Evolutionary conservation across 257 asterid genomes (phyloP), one percentile per base, ranked within the genome.

Genomic region (Verbascum thapsus): DNA sequence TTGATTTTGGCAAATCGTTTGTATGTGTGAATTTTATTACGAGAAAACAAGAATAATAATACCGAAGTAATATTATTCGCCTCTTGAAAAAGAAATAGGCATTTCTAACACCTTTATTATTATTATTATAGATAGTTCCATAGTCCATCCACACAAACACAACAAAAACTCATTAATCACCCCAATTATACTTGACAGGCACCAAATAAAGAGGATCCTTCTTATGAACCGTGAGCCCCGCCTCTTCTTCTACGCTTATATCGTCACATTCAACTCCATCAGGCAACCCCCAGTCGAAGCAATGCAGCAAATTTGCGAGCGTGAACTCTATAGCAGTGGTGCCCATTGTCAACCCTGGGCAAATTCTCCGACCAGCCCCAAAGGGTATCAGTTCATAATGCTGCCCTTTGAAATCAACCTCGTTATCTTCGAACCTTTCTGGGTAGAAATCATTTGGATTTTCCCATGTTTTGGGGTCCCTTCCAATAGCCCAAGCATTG

Each of bases 261-360:
- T 30, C 60, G 13, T n/a, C 60, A 5, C 4, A 10, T 7, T 53
- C 11, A 7, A 53, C 7, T 22, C 43, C 43, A 3, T 15, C 22
- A 4, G 64, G 64, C 48, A 58, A 19, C n/a, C 18, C 17, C 64
- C 64, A 58, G 18, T 58, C 49, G 34, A 58, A 58, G 50, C 48
- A 58, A 39, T 18, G 49, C 35, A 58, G 12, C 34, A 39, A n/a
- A 20, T 58, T 58, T 6, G 64, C 64, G 0, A 58, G 4, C 5
- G 51, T 41, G 35, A 58, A 41, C 50, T 58, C 64, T 12, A 58
- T 15, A 16, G 49, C 10, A 10, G 50, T 38, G 3, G 35, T 4
- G 23, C 50, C 64, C 19, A 58, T 38, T 3, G 12, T 17, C 34
- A 58, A 6, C 17, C 64, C 51, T 0, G 64, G 64, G 7, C 64